These are phyloP conservation scores for Paraleonurus japonicus DNA, from an alignment of 257 asterid species.

Conservation along the genomic window DNA sequence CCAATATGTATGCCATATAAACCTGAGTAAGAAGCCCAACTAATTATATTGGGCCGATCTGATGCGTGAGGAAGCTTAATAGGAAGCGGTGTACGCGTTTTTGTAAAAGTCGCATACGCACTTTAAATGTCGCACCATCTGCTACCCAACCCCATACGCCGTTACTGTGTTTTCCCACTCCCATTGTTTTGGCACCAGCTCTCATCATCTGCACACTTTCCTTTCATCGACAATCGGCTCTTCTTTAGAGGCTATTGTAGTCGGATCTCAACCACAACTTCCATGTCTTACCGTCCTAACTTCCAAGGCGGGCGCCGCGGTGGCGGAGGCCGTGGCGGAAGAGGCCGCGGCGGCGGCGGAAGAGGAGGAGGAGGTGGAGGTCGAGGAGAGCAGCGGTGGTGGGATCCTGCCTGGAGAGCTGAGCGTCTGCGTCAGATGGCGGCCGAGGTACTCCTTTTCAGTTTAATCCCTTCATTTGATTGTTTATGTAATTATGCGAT, in stretches of 20 bases:
- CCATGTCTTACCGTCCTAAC: slow-evolving; percentile 85
- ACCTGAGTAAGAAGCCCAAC: not conserved
- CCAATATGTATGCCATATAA: not conserved
- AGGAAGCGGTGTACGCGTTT: not conserved
- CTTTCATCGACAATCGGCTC: not conserved
- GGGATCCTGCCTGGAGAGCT: slow-evolving; percentile 99
- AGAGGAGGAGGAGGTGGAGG: slow-evolving; percentile 60
- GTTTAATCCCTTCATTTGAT: not conserved
- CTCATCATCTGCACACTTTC: slow-evolving; percentile 11
- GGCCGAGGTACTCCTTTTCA: slow-evolving; percentile 51
- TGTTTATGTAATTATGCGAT: not conserved
- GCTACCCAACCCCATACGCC: slow-evolving; percentile 32
- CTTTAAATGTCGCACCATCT: slow-evolving; percentile 47
- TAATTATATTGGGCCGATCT: not conserved
- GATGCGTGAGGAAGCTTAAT: not conserved
- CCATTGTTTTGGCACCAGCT: slow-evolving; percentile 25
- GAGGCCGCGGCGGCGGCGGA: slow-evolving; percentile 46
- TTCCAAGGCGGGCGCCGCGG: slow-evolving; percentile 77
- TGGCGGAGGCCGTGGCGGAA: slow-evolving; percentile 43
- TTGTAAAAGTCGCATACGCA: slow-evolving; percentile 19
- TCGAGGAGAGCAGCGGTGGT: slow-evolving; percentile 93
- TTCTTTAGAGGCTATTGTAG: not conserved
- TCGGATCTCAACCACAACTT: slow-evolving; percentile 33
- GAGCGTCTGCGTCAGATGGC: slow-evolving; percentile 84
- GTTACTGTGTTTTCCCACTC: slow-evolving; percentile 20